These are phyloP conservation scores for Rhododendron ovatum DNA, from an alignment of 148 eudicot species.

Conservation along the genomic window DNA sequence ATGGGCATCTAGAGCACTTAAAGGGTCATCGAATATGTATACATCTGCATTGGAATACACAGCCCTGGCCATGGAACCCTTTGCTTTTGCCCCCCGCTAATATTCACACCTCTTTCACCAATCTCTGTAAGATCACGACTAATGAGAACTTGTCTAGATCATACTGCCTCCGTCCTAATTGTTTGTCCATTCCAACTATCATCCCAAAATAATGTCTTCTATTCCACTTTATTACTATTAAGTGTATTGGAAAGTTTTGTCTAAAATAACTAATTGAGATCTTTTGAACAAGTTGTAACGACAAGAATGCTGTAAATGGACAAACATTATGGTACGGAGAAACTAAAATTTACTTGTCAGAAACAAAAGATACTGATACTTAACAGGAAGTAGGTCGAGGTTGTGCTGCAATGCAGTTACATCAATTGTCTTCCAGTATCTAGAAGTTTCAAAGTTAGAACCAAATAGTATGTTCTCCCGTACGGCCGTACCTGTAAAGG, in stretches of 20 bases:
- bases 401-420: conserved; percentile 53
- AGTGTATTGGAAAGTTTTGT: not conserved
- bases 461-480: conserved; percentile 63
- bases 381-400: conserved; percentile 56
- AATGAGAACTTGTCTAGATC: not conserved
- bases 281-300: not conserved
- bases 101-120: conserved; percentile 69
- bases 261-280: not conserved
- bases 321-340: not conserved
- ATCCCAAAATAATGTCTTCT: not conserved
- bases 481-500: conserved; percentile 39
- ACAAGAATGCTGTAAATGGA: not conserved
- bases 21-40: conserved; percentile 56
- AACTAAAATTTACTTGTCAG: not conserved
- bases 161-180: not conserved
- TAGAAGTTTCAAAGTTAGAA: conserved; percentile 35
- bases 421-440: conserved; percentile 52
- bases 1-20: conserved; percentile 60
- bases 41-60: conserved; percentile 60
- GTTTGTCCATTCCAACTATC: not conserved
- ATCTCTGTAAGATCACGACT: conserved; percentile 57
- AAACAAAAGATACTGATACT: conserved; percentile 14
- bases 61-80: conserved; percentile 67
- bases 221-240: not conserved
- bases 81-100: conserved; percentile 66